Percentiles rank a stretch among this genome's conserved stretches.
Conservation (phyloP, 306 rosid species). For the Geum urbanum region DNA sequence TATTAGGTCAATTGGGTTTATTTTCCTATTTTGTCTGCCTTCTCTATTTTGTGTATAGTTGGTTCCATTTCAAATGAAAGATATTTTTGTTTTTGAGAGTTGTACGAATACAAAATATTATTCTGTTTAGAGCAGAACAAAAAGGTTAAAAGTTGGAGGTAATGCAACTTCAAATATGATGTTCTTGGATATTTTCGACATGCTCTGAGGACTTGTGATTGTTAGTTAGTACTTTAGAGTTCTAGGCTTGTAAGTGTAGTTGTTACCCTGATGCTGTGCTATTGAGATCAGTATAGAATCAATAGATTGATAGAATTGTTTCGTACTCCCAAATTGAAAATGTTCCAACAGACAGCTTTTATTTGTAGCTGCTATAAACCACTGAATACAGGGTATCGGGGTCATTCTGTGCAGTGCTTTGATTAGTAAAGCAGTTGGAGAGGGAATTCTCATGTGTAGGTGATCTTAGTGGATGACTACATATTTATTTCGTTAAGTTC, state of each 20-base stretch:
- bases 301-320: neutral
- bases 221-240: neutral
- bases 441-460: neutral
- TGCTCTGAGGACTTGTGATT: neutral
- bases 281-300: neutral
- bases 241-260: neutral
- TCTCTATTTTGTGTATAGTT: too few relatives aligned
- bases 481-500: neutral
- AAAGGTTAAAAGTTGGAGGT: neutral
- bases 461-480: neutral
- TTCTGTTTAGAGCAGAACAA: too few relatives aligned
- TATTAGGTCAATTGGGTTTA: neutral
- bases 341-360: neutral
- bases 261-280: neutral
- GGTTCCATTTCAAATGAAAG: too few relatives aligned
- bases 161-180: too few relatives aligned
- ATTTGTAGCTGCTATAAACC: neutral
- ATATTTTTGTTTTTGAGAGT: too few relatives aligned
- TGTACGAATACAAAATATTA: too few relatives aligned
- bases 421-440: neutral
- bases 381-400: neutral
- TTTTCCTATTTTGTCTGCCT: neutral
- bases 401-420: neutral
- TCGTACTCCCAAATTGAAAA: neutral
- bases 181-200: neutral